These are phyloP conservation scores for Diutina ranongensis DNA, from an alignment of 1,139 yeast genomes.

Conservation along the genomic window DNA sequence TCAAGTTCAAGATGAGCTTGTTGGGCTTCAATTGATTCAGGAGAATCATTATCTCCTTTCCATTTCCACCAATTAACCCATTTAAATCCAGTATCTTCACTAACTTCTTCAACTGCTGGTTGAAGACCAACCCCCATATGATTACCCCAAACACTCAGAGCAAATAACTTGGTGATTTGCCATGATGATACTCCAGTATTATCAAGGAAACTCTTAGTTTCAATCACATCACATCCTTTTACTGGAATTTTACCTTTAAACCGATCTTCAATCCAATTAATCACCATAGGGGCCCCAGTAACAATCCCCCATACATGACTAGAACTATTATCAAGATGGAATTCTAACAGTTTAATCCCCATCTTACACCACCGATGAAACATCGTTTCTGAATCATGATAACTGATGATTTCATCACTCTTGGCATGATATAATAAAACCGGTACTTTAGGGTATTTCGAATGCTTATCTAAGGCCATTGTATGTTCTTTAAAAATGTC, in stretches of 20 bases:
- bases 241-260: slow-evolving; percentile 8
- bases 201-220: background rate
- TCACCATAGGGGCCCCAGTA: slow-evolving; percentile 21
- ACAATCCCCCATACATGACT: slow-evolving; percentile 14
- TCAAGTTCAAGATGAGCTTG: background rate
- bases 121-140: background rate
- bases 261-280: slow-evolving; percentile 15
- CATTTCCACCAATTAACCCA: background rate
- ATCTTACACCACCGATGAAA: slow-evolving; percentile 22
- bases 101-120: background rate
- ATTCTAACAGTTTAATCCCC: slow-evolving; percentile 19
- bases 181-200: background rate
- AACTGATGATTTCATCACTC: slow-evolving; percentile 21
- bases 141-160: background rate
- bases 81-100: background rate
- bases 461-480: slow-evolving; percentile 4
- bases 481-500: slow-evolving; percentile 7
- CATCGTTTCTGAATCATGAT: slow-evolving; percentile 14
- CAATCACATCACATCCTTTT: background rate
- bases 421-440: slow-evolving; percentile 23
- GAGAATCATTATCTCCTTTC: no score
- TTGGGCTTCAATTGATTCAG: no score
- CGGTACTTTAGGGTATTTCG: slow-evolving; percentile 19
- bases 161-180: background rate
- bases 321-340: slow-evolving; percentile 8